A percentile compares a stretch with the other conserved stretches of the same genome.
These are phyloP conservation scores for Lolium perenne DNA, from an alignment of 176 grass and related monocot genomes.

Conservation along the genomic window DNA sequence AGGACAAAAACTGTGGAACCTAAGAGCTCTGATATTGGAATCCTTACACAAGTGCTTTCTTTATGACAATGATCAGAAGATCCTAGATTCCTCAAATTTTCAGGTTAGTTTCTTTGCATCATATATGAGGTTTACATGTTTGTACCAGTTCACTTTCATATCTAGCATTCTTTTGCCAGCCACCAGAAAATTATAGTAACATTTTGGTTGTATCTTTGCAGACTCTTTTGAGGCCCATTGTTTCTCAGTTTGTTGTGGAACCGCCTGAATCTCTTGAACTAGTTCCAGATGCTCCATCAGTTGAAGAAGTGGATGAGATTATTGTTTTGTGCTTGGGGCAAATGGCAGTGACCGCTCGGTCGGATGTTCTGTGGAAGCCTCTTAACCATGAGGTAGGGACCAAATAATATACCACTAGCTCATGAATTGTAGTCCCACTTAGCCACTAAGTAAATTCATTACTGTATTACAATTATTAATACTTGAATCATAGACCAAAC, in stretches of 20 bases:
- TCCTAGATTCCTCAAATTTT: conserved; percentile 75
- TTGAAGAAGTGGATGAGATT: conserved; percentile 81
- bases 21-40: conserved; percentile 79
- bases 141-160: not conserved
- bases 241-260: conserved; percentile 66
- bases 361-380: conserved; percentile 94
- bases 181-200: not conserved
- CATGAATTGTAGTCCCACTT: not conserved
- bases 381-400: conserved; percentile 91
- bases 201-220: conserved; percentile 35
- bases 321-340: conserved; percentile 84
- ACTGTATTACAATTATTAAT: not conserved
- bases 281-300: conserved; percentile 47
- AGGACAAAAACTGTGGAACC: conserved; percentile 68
- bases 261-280: conserved; percentile 53
- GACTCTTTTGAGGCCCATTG: conserved; percentile 77
- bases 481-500: not conserved
- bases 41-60: conserved; percentile 90
- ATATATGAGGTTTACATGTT: not conserved
- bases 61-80: conserved; percentile 80
- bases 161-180: conserved; percentile 27
- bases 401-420: conserved; percentile 15
- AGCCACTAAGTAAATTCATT: conserved; percentile 10
- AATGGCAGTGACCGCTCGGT: conserved; percentile 85
- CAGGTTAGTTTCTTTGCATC: conserved; percentile 56